Conservation (phyloP, 2,329 filamentous ascomycete species). For the Hypoxylon sp. region DNA sequence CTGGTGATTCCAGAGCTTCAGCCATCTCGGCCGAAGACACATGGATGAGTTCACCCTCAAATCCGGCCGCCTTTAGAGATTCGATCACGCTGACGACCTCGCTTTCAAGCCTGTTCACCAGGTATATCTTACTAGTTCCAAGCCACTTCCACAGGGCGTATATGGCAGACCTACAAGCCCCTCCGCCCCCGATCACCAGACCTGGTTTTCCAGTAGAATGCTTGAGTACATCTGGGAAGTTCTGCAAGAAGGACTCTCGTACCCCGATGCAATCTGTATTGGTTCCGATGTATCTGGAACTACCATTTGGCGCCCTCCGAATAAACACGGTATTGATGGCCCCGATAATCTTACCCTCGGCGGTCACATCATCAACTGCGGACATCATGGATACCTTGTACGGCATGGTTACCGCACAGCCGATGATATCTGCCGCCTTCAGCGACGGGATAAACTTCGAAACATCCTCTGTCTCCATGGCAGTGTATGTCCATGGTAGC, state of each 20-base stretch:
- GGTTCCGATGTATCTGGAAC: constrained; percentile 70
- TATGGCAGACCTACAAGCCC: constrained; percentile 79
- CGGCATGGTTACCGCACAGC: constrained; percentile 74
- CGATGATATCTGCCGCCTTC: constrained; percentile 51
- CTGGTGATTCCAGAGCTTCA: constrained; percentile 63
- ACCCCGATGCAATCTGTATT: constrained; percentile 86
- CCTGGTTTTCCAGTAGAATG: constrained; percentile 68
- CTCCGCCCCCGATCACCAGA: constrained; percentile 79
- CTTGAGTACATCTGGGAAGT: constrained; percentile 55
- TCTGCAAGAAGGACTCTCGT: constrained; percentile 73
- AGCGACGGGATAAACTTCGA: constrained; percentile 11
- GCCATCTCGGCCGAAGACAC: constrained; percentile 71
- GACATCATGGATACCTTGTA: constrained; percentile 81
- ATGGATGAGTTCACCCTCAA: constrained; percentile 67
- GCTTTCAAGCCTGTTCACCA: constrained; percentile 75
- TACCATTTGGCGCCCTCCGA: constrained; percentile 56
- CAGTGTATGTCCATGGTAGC: constrained; percentile 10
- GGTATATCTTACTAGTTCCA: constrained; percentile 73
- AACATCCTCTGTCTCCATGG: constrained; percentile 15
- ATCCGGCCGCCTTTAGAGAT: constrained; percentile 68
- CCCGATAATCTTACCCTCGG: constrained; percentile 76
- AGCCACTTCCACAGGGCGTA: constrained; percentile 78
- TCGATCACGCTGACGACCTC: constrained; percentile 74
- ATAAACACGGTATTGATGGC: constrained; percentile 84
- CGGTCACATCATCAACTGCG: constrained; percentile 76